Evolutionary conservation across 768 basidiomycete species (phyloP), one percentile per base, ranked within the genome.

Genomic region (Pisolithus microcarpus): DNA sequence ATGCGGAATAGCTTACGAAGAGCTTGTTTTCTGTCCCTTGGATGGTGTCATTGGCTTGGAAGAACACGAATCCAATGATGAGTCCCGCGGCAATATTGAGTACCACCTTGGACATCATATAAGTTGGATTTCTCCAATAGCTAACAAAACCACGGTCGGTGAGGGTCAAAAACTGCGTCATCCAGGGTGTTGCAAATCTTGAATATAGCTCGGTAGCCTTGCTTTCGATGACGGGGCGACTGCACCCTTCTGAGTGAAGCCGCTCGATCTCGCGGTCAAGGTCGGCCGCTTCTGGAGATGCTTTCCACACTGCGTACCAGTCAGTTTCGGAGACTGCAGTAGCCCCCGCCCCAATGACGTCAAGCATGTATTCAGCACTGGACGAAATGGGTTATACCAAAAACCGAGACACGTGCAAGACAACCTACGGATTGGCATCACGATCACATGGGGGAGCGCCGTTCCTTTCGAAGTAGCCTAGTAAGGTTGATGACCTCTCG

Each of bases 271-370:
- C 72, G 7, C 62, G 48, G 46, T 73, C 63, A 44, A 77, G 63
- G 2, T 38, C 38, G 7, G 48, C 54, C 38, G 71, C 67, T 53
- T 81, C 74, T 0, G 64, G 58, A 0, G 75, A 77, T 24, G 72
- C 59, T 38, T 65, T 62, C 80, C 80, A 84, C 1, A 68, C 52
- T 10, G 71, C 61, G 46, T 75, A 64, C 80, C 82, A 84, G 57
- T 83, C 73, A 18, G 62, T 61, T 9, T 59, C 50, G 5, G 67
- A 70, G 9, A 68, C 65, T 5, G 74, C 71, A 0, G 78, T 75
- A 5, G 75, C 73, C 4, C 81, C 81, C 5, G 81, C 78, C 18
- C 80, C 82, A 38, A 81, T 81, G 23, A 72, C 74, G 39, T 76
- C 72, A 30, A 82, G 66, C 60, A 76, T 72, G 59, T 72, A 75